A percentile compares a stretch with the other conserved stretches of the same genome.
Conservation (phyloP, 2,329 filamentous ascomycete genomes). For the Penicillium sp. region DNA sequence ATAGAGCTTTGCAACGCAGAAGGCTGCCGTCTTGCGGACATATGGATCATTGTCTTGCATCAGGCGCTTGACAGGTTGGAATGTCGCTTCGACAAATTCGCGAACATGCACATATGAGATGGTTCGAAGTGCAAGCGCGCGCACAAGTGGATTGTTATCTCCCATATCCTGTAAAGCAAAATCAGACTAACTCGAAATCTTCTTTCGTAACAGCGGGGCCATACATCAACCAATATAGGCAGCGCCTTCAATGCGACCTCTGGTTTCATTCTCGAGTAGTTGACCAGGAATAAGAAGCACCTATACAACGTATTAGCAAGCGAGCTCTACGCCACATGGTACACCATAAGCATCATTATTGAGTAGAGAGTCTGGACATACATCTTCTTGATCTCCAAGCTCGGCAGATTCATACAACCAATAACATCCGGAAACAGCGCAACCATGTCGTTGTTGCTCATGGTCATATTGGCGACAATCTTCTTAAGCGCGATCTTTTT, state of each 20-base stretch:
- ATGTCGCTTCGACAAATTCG: conserved; percentile 89
- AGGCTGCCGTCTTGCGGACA: conserved; percentile 94
- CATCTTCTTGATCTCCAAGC: conserved; percentile 99
- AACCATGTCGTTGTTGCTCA: conserved; percentile 99
- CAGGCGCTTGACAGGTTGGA: conserved; percentile 77
- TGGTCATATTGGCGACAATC: conserved; percentile 99
- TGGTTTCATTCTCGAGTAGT: conserved; percentile 91
- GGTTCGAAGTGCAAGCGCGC: conserved; percentile 86
- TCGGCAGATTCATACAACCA: conserved; percentile 89
- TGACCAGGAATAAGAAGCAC: conserved; percentile 97
- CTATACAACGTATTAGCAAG: conserved; percentile 48
- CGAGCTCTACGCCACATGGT: not conserved
- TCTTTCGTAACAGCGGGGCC: conserved; percentile 22
- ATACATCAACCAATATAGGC: conserved; percentile 76
- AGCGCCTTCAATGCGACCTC: conserved; percentile 93
- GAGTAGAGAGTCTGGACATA: conserved; percentile 42
- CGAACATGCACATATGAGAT: conserved; percentile 97
- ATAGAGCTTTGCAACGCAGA: conserved; percentile 95
- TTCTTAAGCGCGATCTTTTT: conserved; percentile 99
- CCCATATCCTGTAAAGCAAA: conserved; percentile 72
- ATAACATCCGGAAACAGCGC: conserved; percentile 94
- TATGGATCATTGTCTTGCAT: conserved; percentile 89
- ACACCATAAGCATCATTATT: not conserved
- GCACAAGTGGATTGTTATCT: conserved; percentile 85
- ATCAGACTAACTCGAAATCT: conserved; percentile 7